These are phyloP conservation scores for Plantago elongata DNA, from an alignment of 257 asterid genomes.

Conservation along the genomic window DNA sequence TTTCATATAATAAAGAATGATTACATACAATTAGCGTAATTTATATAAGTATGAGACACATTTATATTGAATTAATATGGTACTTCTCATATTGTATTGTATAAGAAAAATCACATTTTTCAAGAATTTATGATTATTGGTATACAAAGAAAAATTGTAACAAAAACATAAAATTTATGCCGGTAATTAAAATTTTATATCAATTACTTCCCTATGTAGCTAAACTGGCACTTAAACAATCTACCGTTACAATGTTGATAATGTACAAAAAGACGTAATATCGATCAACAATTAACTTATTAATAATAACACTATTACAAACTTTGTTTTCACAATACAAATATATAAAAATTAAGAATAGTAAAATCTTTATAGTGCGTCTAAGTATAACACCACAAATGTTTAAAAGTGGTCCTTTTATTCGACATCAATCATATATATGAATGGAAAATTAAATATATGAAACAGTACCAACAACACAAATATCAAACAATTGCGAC, in stretches of 20 bases:
- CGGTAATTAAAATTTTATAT: no score
- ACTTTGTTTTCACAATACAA: background rate
- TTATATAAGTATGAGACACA: no score
- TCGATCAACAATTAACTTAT: background rate
- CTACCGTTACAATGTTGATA: background rate
- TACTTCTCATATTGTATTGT: no score
- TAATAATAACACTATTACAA: constrained; percentile 1
- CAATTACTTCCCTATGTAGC: no score
- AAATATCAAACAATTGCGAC: background rate
- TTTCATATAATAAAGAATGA: no score
- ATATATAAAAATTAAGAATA: background rate
- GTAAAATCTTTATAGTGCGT: background rate
- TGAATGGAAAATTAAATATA: constrained; percentile 2
- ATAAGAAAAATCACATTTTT: no score
- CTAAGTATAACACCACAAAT: constrained; percentile 11
- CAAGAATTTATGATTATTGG: no score
- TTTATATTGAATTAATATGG: no score
- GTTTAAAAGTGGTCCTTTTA: constrained; percentile 17
- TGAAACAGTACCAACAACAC: constrained; percentile 5
- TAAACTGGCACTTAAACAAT: no score
- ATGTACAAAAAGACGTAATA: background rate
- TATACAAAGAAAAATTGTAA: no score
- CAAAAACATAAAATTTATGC: no score
- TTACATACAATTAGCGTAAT: no score
- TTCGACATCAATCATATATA: constrained; percentile 8